A percentile compares a stretch with the other conserved stretches of the same genome.
Evolutionary conservation across 2,329 filamentous ascomycete genomes (phyloP).

Genomic region (Paecilomyces variotii): DNA sequence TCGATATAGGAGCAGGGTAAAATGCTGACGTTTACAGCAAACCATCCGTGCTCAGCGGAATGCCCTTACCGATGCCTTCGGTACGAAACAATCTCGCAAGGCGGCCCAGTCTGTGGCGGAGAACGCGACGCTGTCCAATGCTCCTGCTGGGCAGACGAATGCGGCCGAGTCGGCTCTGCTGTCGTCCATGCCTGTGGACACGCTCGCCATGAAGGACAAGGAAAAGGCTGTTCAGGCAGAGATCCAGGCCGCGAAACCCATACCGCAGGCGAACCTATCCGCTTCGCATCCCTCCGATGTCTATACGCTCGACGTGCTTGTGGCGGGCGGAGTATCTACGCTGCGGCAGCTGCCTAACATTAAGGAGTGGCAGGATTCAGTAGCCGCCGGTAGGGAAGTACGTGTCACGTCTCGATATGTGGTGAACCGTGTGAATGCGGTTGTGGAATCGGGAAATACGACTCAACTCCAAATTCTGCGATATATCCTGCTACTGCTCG

Average conservation of each 20-base stretch:
- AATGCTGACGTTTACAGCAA: conserved; percentile 14
- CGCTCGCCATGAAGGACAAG: conserved; percentile 20
- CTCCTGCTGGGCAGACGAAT: conserved; percentile 24
- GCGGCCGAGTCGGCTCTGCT: conserved; percentile 37
- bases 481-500: conserved; percentile 37
- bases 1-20: neutral
- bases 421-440: conserved; percentile 31
- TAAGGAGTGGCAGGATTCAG: conserved; percentile 35
- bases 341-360: conserved; percentile 35
- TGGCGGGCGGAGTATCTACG: conserved; percentile 34
- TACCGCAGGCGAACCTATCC: conserved; percentile 35
- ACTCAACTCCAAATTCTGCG: conserved; percentile 38
- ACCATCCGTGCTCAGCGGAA: conserved; percentile 31
- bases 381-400: conserved; percentile 27
- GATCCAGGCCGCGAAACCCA: conserved; percentile 39
- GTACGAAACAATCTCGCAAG: conserved; percentile 44
- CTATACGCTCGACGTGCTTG: conserved; percentile 36
- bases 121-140: conserved; percentile 39
- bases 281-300: conserved; percentile 38
- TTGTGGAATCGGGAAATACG: conserved; percentile 31
- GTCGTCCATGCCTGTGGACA: conserved; percentile 31
- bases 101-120: conserved; percentile 40
- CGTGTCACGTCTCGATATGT: conserved; percentile 37
- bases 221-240: conserved; percentile 31
- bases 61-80: conserved; percentile 42